Evolutionary conservation across 352 stramenopile genomes (phyloP).

Genomic region (Phytophthora constricta): DNA sequence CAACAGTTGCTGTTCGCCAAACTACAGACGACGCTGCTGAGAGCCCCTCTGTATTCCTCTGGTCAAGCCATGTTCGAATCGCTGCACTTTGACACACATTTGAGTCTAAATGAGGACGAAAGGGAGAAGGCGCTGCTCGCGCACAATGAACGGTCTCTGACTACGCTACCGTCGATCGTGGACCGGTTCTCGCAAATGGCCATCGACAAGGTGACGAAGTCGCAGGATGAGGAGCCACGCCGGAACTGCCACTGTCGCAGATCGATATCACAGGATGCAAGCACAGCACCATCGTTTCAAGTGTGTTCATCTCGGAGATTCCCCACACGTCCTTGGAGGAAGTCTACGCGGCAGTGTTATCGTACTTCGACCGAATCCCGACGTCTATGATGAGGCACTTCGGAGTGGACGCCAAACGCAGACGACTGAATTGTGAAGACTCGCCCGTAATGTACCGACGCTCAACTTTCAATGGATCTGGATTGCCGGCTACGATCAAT

Average conservation of each 20-base stretch:
- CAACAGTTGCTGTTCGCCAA: constrained; percentile 50
- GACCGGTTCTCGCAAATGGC: constrained; percentile 32
- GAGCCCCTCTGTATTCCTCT: constrained; percentile 37
- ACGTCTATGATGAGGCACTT: constrained; percentile 45
- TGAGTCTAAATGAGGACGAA: constrained; percentile 22
- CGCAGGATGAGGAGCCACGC: too few species aligned
- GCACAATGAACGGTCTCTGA: constrained; percentile 35
- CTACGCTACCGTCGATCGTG: constrained; percentile 35
- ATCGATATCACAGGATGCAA: too few species aligned
- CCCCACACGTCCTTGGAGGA: constrained; percentile 43
- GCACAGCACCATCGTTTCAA: constrained; percentile 47
- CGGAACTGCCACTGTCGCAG: too few species aligned
- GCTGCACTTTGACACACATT: constrained; percentile 42
- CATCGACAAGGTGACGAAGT: too few species aligned
- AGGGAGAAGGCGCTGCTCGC: constrained; percentile 28
- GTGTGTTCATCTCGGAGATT: constrained; percentile 47
- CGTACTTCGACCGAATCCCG: constrained; percentile 41
- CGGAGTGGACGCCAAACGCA: constrained; percentile 28
- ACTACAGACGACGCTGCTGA: constrained; percentile 36
- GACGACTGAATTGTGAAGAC: constrained; percentile 24
- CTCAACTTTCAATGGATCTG: constrained; percentile 33
- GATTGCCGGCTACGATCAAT: constrained; percentile 32
- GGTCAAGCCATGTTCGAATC: constrained; percentile 38
- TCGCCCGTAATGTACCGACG: constrained; percentile 40
- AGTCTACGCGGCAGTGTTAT: constrained; percentile 38